These are phyloP conservation scores for Strobilomyces confusus DNA, from an alignment of 768 basidiomycete species.

Conservation along the genomic window DNA sequence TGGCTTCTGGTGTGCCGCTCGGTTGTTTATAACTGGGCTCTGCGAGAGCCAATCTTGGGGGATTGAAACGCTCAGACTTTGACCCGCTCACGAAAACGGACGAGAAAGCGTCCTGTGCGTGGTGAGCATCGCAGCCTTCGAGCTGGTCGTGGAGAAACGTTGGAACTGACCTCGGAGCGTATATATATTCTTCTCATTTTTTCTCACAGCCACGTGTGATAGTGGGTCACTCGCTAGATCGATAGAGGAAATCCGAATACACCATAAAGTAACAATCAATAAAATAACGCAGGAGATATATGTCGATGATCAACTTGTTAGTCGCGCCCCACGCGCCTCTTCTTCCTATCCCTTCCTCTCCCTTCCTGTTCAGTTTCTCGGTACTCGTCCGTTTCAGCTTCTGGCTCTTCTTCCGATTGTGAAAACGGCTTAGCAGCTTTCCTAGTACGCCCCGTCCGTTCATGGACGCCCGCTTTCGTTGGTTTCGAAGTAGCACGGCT, in stretches of 20 bases:
- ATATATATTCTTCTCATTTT: no score
- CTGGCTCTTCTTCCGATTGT: slow-evolving; percentile 11
- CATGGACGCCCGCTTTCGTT: neutral
- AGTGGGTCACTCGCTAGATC: no score
- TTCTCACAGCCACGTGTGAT: neutral
- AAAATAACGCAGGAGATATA: neutral
- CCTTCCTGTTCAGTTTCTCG: slow-evolving; percentile 11
- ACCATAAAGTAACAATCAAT: neutral
- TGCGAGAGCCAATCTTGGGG: slow-evolving; percentile 59
- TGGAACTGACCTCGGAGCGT: no score
- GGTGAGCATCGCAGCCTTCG: slow-evolving; percentile 70
- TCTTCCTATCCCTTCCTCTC: slow-evolving; percentile 28
- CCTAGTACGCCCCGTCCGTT: slow-evolving; percentile 1
- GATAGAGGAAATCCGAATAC: no score
- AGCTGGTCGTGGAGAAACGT: slow-evolving; percentile 29
- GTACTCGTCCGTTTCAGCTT: slow-evolving; percentile 3
- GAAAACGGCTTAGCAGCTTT: neutral
- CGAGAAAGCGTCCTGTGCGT: slow-evolving; percentile 41
- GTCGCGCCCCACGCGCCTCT: slow-evolving; percentile 20
- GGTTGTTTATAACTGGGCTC: slow-evolving; percentile 54
- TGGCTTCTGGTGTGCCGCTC: slow-evolving; percentile 66
- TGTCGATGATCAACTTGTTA: neutral
- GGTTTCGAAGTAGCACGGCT: slow-evolving; percentile 7
- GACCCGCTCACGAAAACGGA: slow-evolving; percentile 62
- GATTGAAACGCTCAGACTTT: slow-evolving; percentile 74